Base-by-base conservation (phyloP, 441 rosid species). In the Gossypium gossypioides region DNA sequence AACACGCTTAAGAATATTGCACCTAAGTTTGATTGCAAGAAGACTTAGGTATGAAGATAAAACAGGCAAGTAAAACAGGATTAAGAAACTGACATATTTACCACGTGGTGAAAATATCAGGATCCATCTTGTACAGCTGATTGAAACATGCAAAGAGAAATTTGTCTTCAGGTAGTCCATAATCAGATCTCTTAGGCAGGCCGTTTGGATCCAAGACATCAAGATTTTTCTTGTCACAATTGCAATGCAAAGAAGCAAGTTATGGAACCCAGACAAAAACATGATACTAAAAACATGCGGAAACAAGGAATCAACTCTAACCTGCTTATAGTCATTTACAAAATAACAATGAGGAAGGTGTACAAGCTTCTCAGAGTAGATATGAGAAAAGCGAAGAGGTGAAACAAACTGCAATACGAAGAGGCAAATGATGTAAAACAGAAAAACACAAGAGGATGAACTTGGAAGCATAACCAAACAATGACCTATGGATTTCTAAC, bases 101-200 rank as follows among this genome's bases (percentile, higher is more conserved):
- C 99, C 99, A 96, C 57, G 96, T 87, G 78, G 82, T 83, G 34
- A 90, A 87, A 69, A 93, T 87, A 61, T 91, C 99, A 68, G 98
- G 99, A 86, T 96, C 99, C 98, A 93, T 96, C 78, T 93, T 96
- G 86, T 96, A 96, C 75, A 96, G 77, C 80, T 96, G 99, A 82
- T 96, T 96, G 82, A 96, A 96, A 83, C 99, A 96, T 67, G 96
- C 98, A 87, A 96, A 96, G 76, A 93, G 87, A 75, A 96, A 92
- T 80, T 87, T 96, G 69, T 89, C 96, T 84, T 91, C 98, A 25
- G 99, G 98, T 9, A 96, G 90, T 71, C 98, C 96, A 85, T 90
- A 96, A 76, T 91, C 97, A 1, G 96, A 87, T 77, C 97, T 81
- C 81, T 85, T 92, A 57, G 77, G 91, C 76, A 78, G 88, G 76